phyloP scores from a whole-genome alignment of 1,139 yeast species.

The Candida sojae region DNA sequence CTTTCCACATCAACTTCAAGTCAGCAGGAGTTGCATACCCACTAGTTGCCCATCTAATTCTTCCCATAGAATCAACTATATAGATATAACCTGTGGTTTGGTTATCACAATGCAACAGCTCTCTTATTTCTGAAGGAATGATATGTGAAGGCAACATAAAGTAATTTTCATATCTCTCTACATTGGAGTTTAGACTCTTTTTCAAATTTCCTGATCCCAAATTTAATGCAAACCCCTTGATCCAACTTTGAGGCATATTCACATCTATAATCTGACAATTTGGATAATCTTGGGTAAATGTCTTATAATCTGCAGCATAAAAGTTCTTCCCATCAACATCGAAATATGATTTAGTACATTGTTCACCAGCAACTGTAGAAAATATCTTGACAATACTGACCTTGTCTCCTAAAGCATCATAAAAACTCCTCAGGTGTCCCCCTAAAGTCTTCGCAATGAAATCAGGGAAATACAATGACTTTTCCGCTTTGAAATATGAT shows the following conservation, averaged over 20 bases:
- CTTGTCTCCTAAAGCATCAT: constrained; percentile 42
- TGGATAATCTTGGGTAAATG: constrained; percentile 42
- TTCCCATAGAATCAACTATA: constrained; percentile 70
- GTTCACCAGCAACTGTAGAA: constrained; percentile 73
- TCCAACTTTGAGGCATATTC: constrained; percentile 68
- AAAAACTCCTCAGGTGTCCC: constrained; percentile 36
- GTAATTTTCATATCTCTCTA: constrained; percentile 55
- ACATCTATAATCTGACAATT: constrained; percentile 71
- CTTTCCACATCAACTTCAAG: constrained; percentile 61
- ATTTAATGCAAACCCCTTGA: constrained; percentile 65
- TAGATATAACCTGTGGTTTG: constrained; percentile 83
- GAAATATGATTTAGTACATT: constrained; percentile 65
- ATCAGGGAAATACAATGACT: constrained; percentile 84
- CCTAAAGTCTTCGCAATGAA: constrained; percentile 60
- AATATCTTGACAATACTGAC: constrained; percentile 66
- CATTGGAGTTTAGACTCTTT: constrained; percentile 43
- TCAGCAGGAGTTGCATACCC: constrained; percentile 76
- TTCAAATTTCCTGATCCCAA: constrained; percentile 49
- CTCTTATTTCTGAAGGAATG: constrained; percentile 60
- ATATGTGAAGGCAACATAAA: constrained; percentile 65
- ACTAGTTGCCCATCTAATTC: constrained; percentile 89
- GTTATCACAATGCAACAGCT: constrained; percentile 67
- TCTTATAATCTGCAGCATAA: constrained; percentile 29
- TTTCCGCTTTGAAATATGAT: constrained; percentile 73
- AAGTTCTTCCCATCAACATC: constrained; percentile 37